phyloP scores from a whole-genome alignment of 805 yeast species.

The Candida maris region DNA sequence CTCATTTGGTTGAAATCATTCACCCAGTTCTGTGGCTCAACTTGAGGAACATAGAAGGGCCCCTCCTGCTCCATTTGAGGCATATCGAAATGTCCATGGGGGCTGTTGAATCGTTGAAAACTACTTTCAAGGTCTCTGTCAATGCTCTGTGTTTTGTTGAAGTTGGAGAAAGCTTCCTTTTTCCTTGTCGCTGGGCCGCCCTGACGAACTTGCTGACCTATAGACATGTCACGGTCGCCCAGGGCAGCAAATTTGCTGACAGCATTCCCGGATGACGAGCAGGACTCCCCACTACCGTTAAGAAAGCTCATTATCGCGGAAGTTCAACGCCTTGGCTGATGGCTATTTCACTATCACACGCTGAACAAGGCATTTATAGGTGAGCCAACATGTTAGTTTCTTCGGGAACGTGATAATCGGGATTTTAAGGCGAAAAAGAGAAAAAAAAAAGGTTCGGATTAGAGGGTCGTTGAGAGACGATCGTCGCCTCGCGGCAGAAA shows the following conservation, averaged over 20 bases:
- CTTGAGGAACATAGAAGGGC: neutral
- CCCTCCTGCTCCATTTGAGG: slow-evolving; percentile 3
- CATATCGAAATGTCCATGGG: slow-evolving; percentile 1
- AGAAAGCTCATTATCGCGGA: slow-evolving; percentile 15
- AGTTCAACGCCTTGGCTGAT: no score
- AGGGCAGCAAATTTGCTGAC: slow-evolving; percentile 39
- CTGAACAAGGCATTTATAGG: no score
- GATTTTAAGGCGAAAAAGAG: no score
- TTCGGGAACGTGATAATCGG: no score
- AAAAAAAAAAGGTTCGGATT: no score
- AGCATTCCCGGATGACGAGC: slow-evolving; percentile 47
- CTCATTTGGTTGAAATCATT: slow-evolving; percentile 21
- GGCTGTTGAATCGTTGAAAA: slow-evolving; percentile 25
- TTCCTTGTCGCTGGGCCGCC: slow-evolving; percentile 4
- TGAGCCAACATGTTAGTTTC: no score
- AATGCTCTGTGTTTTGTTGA: slow-evolving; percentile 14
- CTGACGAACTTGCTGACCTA: slow-evolving; percentile 34
- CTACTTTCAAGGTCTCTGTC: slow-evolving; percentile 39
- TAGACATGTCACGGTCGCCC: slow-evolving; percentile 38
- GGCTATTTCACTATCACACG: no score
- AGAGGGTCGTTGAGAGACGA: no score
- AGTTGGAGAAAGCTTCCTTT: slow-evolving; percentile 6
- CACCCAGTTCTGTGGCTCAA: slow-evolving; percentile 17
- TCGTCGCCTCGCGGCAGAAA: no score
- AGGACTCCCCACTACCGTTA: slow-evolving; percentile 29